phyloP scores from a whole-genome alignment of 2,329 filamentous ascomycete species.

The Ceratocystis lukuohia region DNA sequence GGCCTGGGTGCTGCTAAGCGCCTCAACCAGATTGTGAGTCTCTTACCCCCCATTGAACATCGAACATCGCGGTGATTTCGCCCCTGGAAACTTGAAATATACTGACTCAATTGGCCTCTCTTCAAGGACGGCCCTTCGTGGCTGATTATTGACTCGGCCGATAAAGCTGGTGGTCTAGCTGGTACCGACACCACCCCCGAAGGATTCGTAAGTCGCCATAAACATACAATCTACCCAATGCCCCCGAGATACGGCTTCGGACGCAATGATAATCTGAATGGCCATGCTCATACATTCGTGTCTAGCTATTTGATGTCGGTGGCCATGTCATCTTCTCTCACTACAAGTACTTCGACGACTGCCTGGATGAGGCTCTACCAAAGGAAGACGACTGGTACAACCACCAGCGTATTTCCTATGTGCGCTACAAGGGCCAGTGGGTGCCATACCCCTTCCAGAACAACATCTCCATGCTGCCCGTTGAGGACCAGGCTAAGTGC shows the following conservation, averaged over 20 bases:
- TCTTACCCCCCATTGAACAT: conserved; percentile 18
- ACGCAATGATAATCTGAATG: not conserved
- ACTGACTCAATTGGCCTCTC: conserved; percentile 21
- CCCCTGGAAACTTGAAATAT: conserved; percentile 16
- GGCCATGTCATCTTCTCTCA: conserved; percentile 98
- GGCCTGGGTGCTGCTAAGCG: conserved; percentile 96
- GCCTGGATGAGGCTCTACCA: conserved; percentile 90
- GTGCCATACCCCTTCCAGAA: conserved; percentile 99
- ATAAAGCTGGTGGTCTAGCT: conserved; percentile 87
- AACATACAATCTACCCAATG: not conserved
- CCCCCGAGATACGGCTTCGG: not conserved
- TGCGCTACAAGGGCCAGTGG: conserved; percentile 92
- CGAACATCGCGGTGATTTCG: conserved; percentile 12
- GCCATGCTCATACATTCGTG: conserved; percentile 11
- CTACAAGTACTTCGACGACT: conserved; percentile 99
- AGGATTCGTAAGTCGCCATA: conserved; percentile 70
- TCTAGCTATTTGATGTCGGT: conserved; percentile 90
- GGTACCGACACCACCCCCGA: conserved; percentile 90
- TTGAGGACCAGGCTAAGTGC: conserved; percentile 90
- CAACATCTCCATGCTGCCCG: conserved; percentile 96
- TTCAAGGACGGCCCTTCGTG: conserved; percentile 76
- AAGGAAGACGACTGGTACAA: conserved; percentile 92
- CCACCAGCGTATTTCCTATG: conserved; percentile 97
- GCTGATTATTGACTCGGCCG: conserved; percentile 86
- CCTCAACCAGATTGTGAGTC: conserved; percentile 80